Evolutionary conservation across 192 early-diverging fungal genomes (phyloP).

Genomic region (Gonapodya prolifera): DNA sequence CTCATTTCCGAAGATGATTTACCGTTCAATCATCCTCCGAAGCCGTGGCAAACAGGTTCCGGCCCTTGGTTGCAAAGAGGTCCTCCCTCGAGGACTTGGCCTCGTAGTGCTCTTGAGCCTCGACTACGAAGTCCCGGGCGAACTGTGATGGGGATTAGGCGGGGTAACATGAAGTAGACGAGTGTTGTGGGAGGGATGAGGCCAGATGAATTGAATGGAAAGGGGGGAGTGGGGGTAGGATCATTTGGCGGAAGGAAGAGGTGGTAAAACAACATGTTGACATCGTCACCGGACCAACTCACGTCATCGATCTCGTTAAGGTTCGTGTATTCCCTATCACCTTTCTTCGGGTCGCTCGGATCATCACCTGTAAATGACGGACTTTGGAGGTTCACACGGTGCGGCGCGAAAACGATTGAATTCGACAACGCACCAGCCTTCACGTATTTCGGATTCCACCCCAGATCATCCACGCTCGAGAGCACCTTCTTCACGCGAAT

Average conservation of each 20-base stretch:
- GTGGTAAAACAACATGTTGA: background rate
- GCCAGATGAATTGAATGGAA: background rate
- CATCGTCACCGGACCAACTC: background rate
- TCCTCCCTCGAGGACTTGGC: background rate
- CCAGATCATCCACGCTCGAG: background rate
- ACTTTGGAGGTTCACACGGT: background rate
- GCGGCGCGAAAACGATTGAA: background rate
- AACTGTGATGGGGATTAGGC: no score
- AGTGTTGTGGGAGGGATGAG: no score
- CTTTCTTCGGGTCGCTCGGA: background rate
- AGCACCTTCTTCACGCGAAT: background rate
- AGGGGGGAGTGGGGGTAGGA: no score
- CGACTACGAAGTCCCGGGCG: background rate
- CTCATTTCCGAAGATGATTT: background rate
- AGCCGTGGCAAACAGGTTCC: background rate
- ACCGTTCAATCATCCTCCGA: background rate
- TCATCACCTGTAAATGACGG: background rate
- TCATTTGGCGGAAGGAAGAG: no score
- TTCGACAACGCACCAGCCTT: background rate
- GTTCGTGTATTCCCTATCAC: background rate
- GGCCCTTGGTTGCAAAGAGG: background rate
- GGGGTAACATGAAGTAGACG: no score
- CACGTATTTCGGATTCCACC: background rate
- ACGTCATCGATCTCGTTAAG: background rate
- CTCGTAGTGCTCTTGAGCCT: background rate